Conservation (phyloP, 2,329 filamentous ascomycete species). For the Talaromyces sp. region DNA sequence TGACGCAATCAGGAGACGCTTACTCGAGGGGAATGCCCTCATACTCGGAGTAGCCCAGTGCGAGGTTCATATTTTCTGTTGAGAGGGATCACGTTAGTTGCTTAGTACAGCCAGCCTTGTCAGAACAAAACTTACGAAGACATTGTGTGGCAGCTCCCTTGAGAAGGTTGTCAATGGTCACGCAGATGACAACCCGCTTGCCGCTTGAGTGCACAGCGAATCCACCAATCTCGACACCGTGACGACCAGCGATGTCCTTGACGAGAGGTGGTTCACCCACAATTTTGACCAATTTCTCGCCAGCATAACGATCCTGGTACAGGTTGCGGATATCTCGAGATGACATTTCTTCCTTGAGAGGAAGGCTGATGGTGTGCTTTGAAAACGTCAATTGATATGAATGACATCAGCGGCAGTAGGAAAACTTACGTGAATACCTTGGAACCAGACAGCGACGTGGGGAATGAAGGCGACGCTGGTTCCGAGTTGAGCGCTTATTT, state of each 20-base stretch:
- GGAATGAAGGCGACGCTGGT: conserved; percentile 78
- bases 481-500: conserved; percentile 78
- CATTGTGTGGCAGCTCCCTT: conserved; percentile 94
- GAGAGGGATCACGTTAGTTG: not conserved
- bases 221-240: conserved; percentile 89
- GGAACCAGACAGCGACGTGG: conserved; percentile 95
- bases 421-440: conserved; percentile 70
- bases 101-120: not conserved
- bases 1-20: conserved; percentile 3
- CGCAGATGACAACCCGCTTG: conserved; percentile 89
- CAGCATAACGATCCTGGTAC: conserved; percentile 94
- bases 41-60: conserved; percentile 83
- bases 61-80: conserved; percentile 86
- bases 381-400: not conserved
- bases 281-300: conserved; percentile 92
- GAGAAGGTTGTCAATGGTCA: conserved; percentile 87
- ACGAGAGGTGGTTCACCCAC: conserved; percentile 83
- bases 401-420: not conserved
- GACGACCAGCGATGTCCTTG: conserved; percentile 77
- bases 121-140: conserved; percentile 62
- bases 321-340: conserved; percentile 89
- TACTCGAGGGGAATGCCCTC: conserved; percentile 72
- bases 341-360: conserved; percentile 79
- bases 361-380: conserved; percentile 83
- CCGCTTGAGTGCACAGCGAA: conserved; percentile 90